Evolutionary conservation across 805 yeast species (phyloP), one percentile per base, ranked within the genome.

Genomic region (Candida loeiensis): DNA sequence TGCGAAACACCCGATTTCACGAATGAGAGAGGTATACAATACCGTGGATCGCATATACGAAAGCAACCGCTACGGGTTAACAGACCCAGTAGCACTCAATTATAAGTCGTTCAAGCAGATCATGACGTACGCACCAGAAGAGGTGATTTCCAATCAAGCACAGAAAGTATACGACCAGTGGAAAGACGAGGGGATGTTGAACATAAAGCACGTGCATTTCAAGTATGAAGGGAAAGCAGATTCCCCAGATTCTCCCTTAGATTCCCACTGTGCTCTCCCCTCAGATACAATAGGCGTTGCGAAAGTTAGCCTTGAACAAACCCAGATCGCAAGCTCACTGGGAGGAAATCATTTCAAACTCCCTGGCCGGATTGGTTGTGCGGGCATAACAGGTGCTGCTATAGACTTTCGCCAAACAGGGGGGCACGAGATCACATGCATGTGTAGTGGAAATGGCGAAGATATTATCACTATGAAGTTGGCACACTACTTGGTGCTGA

Each of bases 371-470:
- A 56, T 75, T 2, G 79, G 82, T 6, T 76, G 80, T 56, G 78
- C 81, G 8, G 79, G 74, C 0, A 45, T 75, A 1, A 49, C 65
- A 2, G 82, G 82, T 1, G 58, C 74, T 1, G 74, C 74, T 1
- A 54, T 66, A 13, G 74, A 56, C 38, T 50, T 44, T 29, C 40
- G 36, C 11, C 26, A 51, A 0, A 45, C 39, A 9, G 51, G 53
- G 1, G 50, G 43, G 4, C 36, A 42, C 25, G 57, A 56, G n/a
- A 48, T 70, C 1, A 48, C 60, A 26, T 59, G 66, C 33, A 51
- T 53, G 58, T 73, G 80, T 53, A 70, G 78, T 27, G 82, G 82
- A 3, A 74, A 73, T 49, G 82, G 82, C 2, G 82, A 77, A 46
- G 77, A 75, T 41, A 76, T 77, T 25, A 59, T 75, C 4, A 54